A percentile compares a stretch with the other conserved stretches of the same genome.
Conservation (phyloP, 371 early-diverging fungal genomes). For the Lichtheimia corymbifera region DNA sequence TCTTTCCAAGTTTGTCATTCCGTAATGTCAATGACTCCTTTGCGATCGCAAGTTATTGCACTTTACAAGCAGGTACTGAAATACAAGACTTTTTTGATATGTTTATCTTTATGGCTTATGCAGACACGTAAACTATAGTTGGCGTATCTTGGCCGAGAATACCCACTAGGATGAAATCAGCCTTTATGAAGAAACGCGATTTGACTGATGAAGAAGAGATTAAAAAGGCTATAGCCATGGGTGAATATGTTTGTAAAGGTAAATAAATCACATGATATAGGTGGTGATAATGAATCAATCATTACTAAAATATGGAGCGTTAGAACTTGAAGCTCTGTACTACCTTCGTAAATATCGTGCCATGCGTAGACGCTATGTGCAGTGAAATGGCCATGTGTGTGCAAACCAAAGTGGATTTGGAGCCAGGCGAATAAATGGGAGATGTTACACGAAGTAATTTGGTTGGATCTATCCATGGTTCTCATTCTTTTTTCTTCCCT, state of each 20-base stretch:
- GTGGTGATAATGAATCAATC: background rate
- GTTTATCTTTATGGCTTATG: background rate
- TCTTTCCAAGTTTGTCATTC: background rate
- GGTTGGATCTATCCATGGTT: background rate
- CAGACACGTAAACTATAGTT: constrained; percentile 20
- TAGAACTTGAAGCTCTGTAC: constrained; percentile 75
- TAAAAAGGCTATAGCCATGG: constrained; percentile 61
- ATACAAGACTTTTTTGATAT: background rate
- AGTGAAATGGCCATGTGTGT: constrained; percentile 16
- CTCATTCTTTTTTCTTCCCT: background rate
- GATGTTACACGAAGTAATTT: constrained; percentile 10
- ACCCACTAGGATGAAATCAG: constrained; percentile 63
- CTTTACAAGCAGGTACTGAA: constrained; percentile 52
- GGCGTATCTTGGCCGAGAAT: constrained; percentile 62
- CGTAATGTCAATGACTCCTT: constrained; percentile 16
- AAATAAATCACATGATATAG: background rate
- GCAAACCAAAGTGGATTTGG: background rate
- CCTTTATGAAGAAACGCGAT: constrained; percentile 67
- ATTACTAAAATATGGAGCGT: constrained; percentile 2
- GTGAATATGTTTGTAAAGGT: constrained; percentile 68
- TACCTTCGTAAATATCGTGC: constrained; percentile 75
- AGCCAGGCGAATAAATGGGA: too few relatives aligned
- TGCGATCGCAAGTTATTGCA: constrained; percentile 50
- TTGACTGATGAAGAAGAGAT: constrained; percentile 58
- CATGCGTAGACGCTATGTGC: constrained; percentile 58